Conservation (phyloP, 2,329 filamentous ascomycete genomes). For the Phoma sp. region DNA sequence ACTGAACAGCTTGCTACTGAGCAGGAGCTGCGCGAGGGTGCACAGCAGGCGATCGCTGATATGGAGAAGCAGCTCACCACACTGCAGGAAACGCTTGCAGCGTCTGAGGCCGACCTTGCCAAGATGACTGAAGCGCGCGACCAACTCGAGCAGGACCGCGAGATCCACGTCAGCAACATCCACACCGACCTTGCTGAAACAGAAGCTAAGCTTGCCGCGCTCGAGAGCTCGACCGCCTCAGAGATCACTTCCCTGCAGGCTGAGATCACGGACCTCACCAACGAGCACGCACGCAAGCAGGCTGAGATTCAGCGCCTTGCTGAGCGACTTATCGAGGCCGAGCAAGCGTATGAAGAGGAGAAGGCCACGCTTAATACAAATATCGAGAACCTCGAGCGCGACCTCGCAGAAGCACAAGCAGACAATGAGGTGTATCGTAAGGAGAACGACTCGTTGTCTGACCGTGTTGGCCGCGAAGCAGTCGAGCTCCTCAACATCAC, state of each 20-base stretch:
- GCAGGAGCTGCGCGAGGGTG: conserved; percentile 46
- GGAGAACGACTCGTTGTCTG: conserved; percentile 38
- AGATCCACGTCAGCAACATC: conserved; percentile 45
- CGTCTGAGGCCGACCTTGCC: conserved; percentile 29
- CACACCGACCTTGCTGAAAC: conserved; percentile 45
- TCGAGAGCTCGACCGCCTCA: conserved; percentile 42
- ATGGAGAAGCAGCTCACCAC: conserved; percentile 45
- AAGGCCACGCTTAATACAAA: conserved; percentile 32
- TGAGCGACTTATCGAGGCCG: conserved; percentile 34
- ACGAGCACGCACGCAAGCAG: conserved; percentile 49
- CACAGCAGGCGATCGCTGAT: conserved; percentile 46
- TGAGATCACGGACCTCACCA: conserved; percentile 52
- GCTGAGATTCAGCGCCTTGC: conserved; percentile 48
- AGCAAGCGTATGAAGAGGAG: conserved; percentile 37
- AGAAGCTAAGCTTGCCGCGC: conserved; percentile 37
- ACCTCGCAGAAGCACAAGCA: conserved; percentile 26
- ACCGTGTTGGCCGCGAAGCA: conserved; percentile 39
- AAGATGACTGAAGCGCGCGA: conserved; percentile 41
- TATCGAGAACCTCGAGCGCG: conserved; percentile 31
- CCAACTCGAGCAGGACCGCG: conserved; percentile 40
- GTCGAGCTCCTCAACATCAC: conserved; percentile 42
- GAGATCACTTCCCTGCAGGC: conserved; percentile 43
- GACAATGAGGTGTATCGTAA: conserved; percentile 37
- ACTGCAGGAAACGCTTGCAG: conserved; percentile 44
- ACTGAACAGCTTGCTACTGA: conserved; percentile 51